phyloP scores from a whole-genome alignment of 2,329 filamentous ascomycete species.

The Colletotrichum tamarilloi region DNA sequence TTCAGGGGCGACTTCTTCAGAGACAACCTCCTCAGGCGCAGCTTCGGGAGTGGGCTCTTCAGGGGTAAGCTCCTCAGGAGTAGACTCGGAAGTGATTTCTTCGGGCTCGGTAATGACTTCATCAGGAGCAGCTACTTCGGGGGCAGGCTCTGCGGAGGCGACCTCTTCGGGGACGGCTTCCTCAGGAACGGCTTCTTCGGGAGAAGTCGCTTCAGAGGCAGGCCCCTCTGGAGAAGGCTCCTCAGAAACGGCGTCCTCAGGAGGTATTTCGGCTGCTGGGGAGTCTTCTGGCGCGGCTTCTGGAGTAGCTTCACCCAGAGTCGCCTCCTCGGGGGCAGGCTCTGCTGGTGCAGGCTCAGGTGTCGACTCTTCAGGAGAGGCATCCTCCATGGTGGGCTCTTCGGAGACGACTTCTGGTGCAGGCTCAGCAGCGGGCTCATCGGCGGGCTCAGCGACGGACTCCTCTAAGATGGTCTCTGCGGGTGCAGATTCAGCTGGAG shows the following conservation, averaged over 20 bases:
- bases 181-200: no score
- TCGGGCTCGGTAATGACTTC: not conserved
- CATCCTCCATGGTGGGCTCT: not conserved
- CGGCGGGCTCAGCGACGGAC: not conserved
- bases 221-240: no score
- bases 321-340: no score
- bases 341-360: no score
- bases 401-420: not conserved
- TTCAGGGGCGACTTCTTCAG: conserved; percentile 18
- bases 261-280: not conserved
- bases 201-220: no score
- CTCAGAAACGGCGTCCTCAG: not conserved
- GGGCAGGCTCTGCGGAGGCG: no score
- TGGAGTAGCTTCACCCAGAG: conserved; percentile 19
- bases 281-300: conserved; percentile 14
- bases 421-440: not conserved
- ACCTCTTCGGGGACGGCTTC: no score
- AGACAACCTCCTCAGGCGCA: not conserved
- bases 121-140: not conserved
- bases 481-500: not conserved
- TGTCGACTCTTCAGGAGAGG: not conserved
- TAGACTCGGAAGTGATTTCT: conserved; percentile 22
- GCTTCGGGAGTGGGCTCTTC: conserved; percentile 12
- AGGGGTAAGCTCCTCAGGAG: conserved; percentile 5
- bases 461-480: not conserved